Conservation (phyloP, 2,329 filamentous ascomycete genomes). For the Nemania sp. region DNA sequence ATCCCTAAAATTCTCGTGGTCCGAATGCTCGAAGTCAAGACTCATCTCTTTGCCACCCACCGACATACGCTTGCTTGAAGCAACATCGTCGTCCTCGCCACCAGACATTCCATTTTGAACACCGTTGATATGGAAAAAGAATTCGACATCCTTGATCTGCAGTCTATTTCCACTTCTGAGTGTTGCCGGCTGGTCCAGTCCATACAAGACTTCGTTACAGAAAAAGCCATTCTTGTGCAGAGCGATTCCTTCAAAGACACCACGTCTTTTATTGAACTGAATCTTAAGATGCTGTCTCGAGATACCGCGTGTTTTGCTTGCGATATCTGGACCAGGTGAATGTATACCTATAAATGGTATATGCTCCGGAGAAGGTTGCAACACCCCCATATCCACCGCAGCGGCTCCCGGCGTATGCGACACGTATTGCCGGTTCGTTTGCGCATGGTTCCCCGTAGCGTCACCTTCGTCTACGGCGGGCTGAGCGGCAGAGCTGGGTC, state of each 20-base stretch:
- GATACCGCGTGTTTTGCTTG: conserved; percentile 69
- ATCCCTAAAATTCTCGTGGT: conserved; percentile 59
- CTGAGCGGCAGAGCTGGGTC: conserved; percentile 47
- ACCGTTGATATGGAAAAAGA: conserved; percentile 70
- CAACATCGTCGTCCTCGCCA: conserved; percentile 55
- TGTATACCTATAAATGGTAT: conserved; percentile 73
- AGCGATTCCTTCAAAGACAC: conserved; percentile 66
- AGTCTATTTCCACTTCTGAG: conserved; percentile 68
- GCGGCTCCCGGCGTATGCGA: conserved; percentile 62
- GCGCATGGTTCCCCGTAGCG: conserved; percentile 47
- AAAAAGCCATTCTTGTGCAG: conserved; percentile 70
- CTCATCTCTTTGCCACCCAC: conserved; percentile 71
- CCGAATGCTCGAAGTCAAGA: conserved; percentile 69
- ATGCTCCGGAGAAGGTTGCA: conserved; percentile 63
- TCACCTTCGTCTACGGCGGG: conserved; percentile 49
- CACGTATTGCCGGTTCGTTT: conserved; percentile 62
- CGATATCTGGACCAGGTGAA: conserved; percentile 64
- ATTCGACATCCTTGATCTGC: conserved; percentile 71
- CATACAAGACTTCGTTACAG: conserved; percentile 61
- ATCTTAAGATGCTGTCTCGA: conserved; percentile 76
- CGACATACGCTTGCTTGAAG: conserved; percentile 52
- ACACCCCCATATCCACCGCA: conserved; percentile 60
- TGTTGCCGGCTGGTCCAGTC: conserved; percentile 54
- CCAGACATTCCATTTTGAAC: conserved; percentile 61
- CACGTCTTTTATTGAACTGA: conserved; percentile 64